Evolutionary conservation across 192 early-diverging fungal genomes (phyloP).

Genomic region (Coemansia sp.): DNA sequence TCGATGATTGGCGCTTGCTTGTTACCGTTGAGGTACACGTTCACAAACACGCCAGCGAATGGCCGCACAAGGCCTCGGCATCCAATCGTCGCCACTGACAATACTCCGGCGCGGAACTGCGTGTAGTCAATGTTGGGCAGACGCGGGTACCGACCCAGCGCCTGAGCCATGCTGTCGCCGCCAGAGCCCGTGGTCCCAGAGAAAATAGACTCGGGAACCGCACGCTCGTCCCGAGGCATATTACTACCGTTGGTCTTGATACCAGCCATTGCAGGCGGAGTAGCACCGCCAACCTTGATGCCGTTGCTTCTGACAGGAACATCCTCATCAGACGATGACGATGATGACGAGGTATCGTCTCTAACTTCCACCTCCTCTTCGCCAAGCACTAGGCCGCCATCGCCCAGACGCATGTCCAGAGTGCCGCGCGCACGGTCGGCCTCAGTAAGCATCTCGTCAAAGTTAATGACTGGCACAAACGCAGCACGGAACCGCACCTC

Average conservation of each 20-base stretch:
- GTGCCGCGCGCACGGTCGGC: slow-evolving; percentile 38
- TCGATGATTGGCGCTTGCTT: slow-evolving; percentile 48
- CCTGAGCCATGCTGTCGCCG: slow-evolving; percentile 36
- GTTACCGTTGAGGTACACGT: slow-evolving; percentile 52
- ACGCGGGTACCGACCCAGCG: slow-evolving; percentile 51
- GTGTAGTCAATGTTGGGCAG: slow-evolving; percentile 56
- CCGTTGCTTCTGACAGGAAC: not conserved
- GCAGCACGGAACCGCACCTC: slow-evolving; percentile 62
- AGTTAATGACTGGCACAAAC: slow-evolving; percentile 62
- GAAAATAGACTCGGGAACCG: slow-evolving; percentile 40
- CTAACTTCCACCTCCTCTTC: slow-evolving; percentile 29
- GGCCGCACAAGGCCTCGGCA: slow-evolving; percentile 55
- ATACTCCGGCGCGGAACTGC: slow-evolving; percentile 52
- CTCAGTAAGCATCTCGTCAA: slow-evolving; percentile 56
- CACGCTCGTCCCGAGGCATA: slow-evolving; percentile 9
- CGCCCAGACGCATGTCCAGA: slow-evolving; percentile 43
- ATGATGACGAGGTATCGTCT: not conserved
- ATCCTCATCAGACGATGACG: slow-evolving; percentile 15
- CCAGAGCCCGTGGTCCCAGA: slow-evolving; percentile 43
- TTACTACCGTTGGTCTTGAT: slow-evolving; percentile 6
- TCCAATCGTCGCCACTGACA: slow-evolving; percentile 45
- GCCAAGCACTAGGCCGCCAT: slow-evolving; percentile 47
- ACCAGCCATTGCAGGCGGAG: not conserved
- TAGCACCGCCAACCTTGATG: slow-evolving; percentile 9
- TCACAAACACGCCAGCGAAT: slow-evolving; percentile 55